Evolutionary conservation across 1,284 basidiomycete genomes (phyloP).

Genomic region (Stereum hirsutum): DNA sequence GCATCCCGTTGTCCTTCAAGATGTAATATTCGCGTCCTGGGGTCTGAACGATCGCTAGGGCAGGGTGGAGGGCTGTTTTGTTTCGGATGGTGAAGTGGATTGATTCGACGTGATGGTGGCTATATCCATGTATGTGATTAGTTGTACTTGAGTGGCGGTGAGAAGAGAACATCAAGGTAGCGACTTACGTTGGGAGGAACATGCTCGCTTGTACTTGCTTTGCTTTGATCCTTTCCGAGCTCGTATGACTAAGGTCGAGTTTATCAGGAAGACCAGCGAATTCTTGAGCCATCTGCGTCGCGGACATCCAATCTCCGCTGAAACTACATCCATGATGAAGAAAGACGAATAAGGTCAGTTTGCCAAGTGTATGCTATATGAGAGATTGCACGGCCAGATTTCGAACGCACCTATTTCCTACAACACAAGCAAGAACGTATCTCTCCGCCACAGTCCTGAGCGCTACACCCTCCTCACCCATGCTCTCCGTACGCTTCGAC

Average conservation of each 20-base stretch:
- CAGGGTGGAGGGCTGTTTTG: conserved; percentile 40
- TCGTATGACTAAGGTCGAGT: too few relatives aligned
- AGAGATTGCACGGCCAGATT: too few relatives aligned
- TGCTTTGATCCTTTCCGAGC: conserved; percentile 11
- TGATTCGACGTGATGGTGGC: conserved; percentile 70
- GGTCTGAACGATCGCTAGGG: conserved; percentile 59
- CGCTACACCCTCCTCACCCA: conserved; percentile 30
- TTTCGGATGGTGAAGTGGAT: conserved; percentile 44
- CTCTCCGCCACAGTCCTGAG: conserved; percentile 44
- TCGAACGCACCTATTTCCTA: conserved; percentile 49
- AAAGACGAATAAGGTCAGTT: background rate
- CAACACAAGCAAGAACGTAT: conserved; percentile 58
- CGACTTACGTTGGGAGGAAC: conserved; percentile 51
- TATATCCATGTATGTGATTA: conserved; percentile 17
- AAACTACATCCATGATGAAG: conserved; percentile 30
- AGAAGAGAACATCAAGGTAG: background rate
- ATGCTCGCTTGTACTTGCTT: conserved; percentile 31
- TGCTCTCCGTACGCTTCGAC: conserved; percentile 34
- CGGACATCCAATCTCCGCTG: conserved; percentile 57
- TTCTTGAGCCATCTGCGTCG: conserved; percentile 54
- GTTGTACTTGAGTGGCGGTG: background rate
- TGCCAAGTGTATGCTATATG: too few relatives aligned
- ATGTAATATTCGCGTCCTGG: conserved; percentile 56
- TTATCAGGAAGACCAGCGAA: conserved; percentile 42
- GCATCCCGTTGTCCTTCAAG: conserved; percentile 64